Base-by-base conservation (phyloP, 164 flowering plant species). In the Tetracentron sinense region DNA sequence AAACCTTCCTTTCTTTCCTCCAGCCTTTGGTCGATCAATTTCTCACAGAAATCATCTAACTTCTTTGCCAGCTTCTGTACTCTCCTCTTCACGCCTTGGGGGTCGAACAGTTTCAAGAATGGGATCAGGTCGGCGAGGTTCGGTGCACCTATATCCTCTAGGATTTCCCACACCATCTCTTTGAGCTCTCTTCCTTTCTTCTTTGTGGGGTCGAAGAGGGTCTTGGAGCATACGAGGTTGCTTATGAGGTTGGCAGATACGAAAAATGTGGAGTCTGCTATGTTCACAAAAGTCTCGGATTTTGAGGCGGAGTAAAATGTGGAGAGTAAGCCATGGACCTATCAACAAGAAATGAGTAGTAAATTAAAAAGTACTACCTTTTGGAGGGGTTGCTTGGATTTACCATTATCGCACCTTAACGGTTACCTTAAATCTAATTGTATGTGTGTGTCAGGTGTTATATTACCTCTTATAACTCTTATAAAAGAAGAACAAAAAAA, bases 91-190 rank as follows among this genome's bases (percentile, higher is more conserved):
- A 76, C 52, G 3, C 73, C 73, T 55, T 76, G 76, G 1, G 79
- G 79, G 25, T 76, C 79, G 0, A 76, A 25, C 3, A 63, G 33
- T 53, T 72, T 72, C 63, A 76, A 44, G 46, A 56, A 48, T 0
- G 79, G 79, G 15, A 76, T 63, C 46, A 72, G 30, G 42, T 76
- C 79, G 4, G 76, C 73, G 7, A 76, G n/a, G 55, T 76, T 76
- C 0, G 79, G 74, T 1, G 66, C 63, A 15, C 74, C 79, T 27
- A 72, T 71, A 20, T 60, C 66, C 56, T 76, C 74, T 22, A 76
- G 44, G 7, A 76, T 63, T 57, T 72, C 75, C 68, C 71, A 65
- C 28, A 76, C 75, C 76, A 76, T 66, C 56, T 69, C 66, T 26
- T 76, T 76, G 28, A 76, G 29, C 61, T 69, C 75, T 52, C 66